phyloP scores from a whole-genome alignment of 2,329 filamentous ascomycete species.

The Apiospora aurea region DNA sequence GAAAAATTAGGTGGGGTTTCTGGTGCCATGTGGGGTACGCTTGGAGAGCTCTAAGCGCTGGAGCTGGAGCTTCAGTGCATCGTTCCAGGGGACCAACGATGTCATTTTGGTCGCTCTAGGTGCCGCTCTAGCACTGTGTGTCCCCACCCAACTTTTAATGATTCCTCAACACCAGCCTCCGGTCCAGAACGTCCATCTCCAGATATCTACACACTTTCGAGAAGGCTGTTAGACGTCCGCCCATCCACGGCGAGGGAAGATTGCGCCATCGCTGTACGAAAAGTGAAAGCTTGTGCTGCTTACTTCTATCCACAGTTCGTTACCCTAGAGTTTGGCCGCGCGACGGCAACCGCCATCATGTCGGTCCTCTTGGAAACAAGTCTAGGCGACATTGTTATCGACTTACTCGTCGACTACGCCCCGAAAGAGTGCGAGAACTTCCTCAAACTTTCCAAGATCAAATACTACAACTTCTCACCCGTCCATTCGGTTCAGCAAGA shows the following conservation, averaged over 20 bases:
- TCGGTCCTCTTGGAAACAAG: conserved; percentile 94
- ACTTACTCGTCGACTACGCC: conserved; percentile 86
- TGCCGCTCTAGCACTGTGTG: background rate
- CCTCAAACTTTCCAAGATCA: conserved; percentile 97
- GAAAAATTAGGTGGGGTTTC: conserved; percentile 13
- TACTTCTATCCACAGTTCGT: background rate
- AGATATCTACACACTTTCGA: background rate
- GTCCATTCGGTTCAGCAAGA: conserved; percentile 91
- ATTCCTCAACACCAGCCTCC: background rate
- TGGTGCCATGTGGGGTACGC: background rate
- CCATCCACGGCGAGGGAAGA: background rate
- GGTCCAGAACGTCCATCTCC: background rate
- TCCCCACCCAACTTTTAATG: background rate
- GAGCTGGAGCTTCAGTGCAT: background rate
- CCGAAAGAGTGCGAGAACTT: conserved; percentile 97
- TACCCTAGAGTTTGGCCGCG: background rate
- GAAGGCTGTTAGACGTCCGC: background rate
- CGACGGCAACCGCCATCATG: conserved; percentile 60
- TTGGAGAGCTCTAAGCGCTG: background rate
- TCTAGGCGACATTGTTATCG: conserved; percentile 91
- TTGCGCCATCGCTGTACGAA: background rate
- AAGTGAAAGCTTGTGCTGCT: background rate
- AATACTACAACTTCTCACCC: conserved; percentile 98
- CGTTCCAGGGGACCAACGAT: conserved; percentile 14
- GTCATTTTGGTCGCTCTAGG: background rate